Evolutionary conservation across 148 eudicot species (phyloP).

Genomic region (Vaccinium vitisidaea): DNA sequence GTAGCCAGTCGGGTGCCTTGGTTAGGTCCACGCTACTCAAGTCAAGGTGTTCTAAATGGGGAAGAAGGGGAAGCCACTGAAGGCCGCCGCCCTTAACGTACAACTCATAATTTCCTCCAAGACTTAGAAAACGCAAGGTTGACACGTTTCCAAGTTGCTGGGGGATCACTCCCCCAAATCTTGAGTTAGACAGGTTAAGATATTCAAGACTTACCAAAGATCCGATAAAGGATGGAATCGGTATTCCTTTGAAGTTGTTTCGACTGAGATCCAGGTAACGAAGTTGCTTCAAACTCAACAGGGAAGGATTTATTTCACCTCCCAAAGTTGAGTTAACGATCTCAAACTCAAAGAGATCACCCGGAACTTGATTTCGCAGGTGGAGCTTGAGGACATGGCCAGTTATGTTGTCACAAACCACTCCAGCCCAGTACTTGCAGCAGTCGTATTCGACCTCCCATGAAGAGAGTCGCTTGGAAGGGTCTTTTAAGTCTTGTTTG

Average conservation of each 20-base stretch:
- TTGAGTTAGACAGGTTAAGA: not conserved
- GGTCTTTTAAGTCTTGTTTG: not conserved
- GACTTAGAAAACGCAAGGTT: not conserved
- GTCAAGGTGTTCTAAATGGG: not conserved
- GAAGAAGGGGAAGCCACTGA: constrained; percentile 7
- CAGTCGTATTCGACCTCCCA: not conserved
- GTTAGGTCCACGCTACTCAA: not conserved
- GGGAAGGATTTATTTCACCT: not conserved
- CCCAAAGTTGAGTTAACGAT: not conserved
- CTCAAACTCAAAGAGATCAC: too few relatives aligned
- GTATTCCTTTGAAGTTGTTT: constrained; percentile 17
- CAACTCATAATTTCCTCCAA: not conserved
- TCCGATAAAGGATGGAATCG: not conserved
- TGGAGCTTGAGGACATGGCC: not conserved
- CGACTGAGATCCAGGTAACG: constrained; percentile 10
- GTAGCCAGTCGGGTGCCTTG: not conserved
- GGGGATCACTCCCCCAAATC: not conserved
- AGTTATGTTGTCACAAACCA: constrained; percentile 1
- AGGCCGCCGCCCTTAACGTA: not conserved
- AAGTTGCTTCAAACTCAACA: constrained; percentile 7
- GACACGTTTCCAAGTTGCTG: not conserved
- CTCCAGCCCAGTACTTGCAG: constrained; percentile 10
- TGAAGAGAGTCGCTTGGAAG: not conserved
- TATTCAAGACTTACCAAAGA: not conserved
- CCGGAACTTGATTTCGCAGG: not conserved